Base-by-base conservation (phyloP, 164 flowering plant species). In the Aristolochia fimbriata region DNA sequence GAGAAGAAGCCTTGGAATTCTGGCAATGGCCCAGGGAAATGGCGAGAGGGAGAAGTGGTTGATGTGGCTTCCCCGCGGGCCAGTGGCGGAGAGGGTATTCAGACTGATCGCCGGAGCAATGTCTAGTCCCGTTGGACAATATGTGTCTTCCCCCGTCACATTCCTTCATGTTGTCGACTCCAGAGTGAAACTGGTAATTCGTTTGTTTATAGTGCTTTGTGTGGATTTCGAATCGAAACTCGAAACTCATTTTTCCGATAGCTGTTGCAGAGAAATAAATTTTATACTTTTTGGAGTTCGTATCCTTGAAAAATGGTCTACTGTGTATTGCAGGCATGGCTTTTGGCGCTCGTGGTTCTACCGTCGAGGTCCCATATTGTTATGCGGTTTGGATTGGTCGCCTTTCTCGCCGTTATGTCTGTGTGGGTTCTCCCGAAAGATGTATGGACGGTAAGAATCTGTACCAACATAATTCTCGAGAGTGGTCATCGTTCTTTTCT, bases 151-250 rank as follows among this genome's bases (percentile, higher is more conserved):
- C 19, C 99, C 99, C 55, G 59, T 81, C 51, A 94, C 99, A 4
- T 86, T 91, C 68, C 77, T 94, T 75, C 99, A 91, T 69, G 71
- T 83, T 0, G 78, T 94, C 31, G 96, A 94, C 60, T 87, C 96
- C 55, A 77, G 99, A 76, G 75, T 88, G 67, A 94, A 94, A 75
- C 63, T 94, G 96, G 99, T 91, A 43, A 23, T 41, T 52, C 14
- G 20, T 50, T 23, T 23, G 14, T 11, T 22, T 15, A 22, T 17
- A 15, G 41, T 16, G 43, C 5, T 16, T n/a, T 8, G 2, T 25
- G 9, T 24, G 27, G 16, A 1, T 53, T 53, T 6, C 13, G 23
- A 21, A 4, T 12, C 30, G 12, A 13, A 12, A 33, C 3, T n/a
- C 47, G 21, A n/a, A 41, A 22, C 2, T n/a, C 9, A 22, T n/a